Conservation (phyloP, 2,329 filamentous ascomycete genomes). For the Penicillium sp. region DNA sequence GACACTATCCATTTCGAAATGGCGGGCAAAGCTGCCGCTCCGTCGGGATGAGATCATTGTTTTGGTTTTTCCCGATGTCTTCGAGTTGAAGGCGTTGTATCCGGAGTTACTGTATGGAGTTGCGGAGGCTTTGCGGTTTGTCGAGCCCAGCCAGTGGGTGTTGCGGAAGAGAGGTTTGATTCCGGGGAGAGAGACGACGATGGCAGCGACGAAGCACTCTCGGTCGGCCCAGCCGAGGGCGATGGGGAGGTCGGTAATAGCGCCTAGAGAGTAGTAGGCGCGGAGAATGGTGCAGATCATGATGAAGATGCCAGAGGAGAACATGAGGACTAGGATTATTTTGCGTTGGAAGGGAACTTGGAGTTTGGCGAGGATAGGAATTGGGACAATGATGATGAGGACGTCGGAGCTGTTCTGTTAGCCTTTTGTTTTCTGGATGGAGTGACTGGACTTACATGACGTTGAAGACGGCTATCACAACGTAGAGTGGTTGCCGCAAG, state of each 20-base stretch:
- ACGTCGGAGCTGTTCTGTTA: conserved; percentile 15
- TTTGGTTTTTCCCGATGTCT: conserved; percentile 10
- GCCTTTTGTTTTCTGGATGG: neutral
- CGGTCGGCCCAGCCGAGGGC: conserved; percentile 24
- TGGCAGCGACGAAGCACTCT: conserved; percentile 22
- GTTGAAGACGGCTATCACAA: conserved; percentile 17
- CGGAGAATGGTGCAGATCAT: conserved; percentile 25
- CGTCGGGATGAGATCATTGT: conserved; percentile 8
- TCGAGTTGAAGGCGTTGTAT: conserved; percentile 10
- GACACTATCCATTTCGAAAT: conserved; percentile 11
- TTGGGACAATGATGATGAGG: conserved; percentile 18
- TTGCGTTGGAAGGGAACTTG: conserved; percentile 20
- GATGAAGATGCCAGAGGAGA: conserved; percentile 27
- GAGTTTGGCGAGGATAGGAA: conserved; percentile 20
- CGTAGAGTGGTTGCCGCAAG: conserved; percentile 18
- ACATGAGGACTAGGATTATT: conserved; percentile 18
- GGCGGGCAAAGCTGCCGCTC: neutral
- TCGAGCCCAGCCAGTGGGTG: conserved; percentile 11
- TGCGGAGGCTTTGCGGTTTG: conserved; percentile 5
- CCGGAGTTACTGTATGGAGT: conserved; percentile 6
- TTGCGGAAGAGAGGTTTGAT: conserved; percentile 24
- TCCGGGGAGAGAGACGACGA: conserved; percentile 22
- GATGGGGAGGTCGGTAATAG: conserved; percentile 16
- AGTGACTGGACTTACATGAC: conserved; percentile 10
- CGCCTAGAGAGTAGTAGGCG: conserved; percentile 23